phyloP scores from a whole-genome alignment of 208 protist genomes.

The Wallacemonas sp. region DNA sequence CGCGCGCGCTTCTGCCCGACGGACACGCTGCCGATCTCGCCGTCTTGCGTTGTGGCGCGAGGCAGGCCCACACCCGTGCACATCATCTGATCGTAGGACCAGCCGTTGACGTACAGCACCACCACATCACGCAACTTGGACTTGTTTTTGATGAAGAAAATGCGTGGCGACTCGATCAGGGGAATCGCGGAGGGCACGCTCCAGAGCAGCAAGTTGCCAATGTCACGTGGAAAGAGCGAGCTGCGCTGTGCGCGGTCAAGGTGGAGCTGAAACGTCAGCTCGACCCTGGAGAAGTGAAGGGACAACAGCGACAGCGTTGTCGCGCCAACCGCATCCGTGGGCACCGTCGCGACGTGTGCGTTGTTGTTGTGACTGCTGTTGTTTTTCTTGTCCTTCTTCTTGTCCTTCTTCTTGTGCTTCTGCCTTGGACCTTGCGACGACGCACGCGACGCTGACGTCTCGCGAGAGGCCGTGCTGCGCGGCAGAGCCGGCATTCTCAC shows the following conservation, averaged over 20 bases:
- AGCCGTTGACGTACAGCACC: constrained; percentile 81
- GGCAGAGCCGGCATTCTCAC: neutral
- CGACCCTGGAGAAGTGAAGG: constrained; percentile 40
- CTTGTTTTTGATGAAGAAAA: constrained; percentile 81
- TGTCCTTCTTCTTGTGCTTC: neutral
- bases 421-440: neutral
- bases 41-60: too few species aligned
- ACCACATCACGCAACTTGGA: constrained; percentile 67
- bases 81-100: constrained; percentile 77
- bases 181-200: constrained; percentile 65
- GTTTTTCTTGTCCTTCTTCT: constrained; percentile 15
- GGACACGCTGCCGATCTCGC: too few species aligned
- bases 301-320: constrained; percentile 6
- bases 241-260: constrained; percentile 34
- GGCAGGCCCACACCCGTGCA: constrained; percentile 39
- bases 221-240: constrained; percentile 58
- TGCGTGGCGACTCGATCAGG: constrained; percentile 64
- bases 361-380: too few species aligned
- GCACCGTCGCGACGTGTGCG: neutral
- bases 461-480: constrained; percentile 3
- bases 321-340: neutral
- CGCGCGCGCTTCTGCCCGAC: too few species aligned
- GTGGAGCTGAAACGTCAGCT: constrained; percentile 66
- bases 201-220: constrained; percentile 79
- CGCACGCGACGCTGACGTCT: neutral